Evolutionary conservation across 805 yeast genomes (phyloP).

Genomic region (Maudiozyma pseudohumilis): DNA sequence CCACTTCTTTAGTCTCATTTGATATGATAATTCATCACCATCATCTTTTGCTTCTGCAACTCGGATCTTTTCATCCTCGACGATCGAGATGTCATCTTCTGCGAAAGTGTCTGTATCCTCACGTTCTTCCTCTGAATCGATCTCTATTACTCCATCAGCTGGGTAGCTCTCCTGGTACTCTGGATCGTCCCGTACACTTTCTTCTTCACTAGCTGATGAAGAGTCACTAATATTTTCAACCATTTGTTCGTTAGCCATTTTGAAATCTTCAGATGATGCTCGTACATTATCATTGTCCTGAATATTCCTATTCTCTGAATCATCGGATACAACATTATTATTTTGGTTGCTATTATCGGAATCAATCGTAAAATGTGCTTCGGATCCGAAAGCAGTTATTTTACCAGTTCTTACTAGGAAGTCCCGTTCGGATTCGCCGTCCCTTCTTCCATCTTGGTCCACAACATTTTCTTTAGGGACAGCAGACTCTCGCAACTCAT

Average conservation of each 20-base stretch:
- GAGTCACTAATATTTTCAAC: constrained; percentile 12
- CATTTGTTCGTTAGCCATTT: constrained; percentile 16
- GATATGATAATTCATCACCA: constrained; percentile 64
- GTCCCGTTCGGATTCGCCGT: constrained; percentile 74
- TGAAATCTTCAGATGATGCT: neutral
- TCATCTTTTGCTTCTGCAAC: constrained; percentile 47
- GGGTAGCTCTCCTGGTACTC: constrained; percentile 3
- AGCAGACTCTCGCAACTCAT: constrained; percentile 17
- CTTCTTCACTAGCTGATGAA: constrained; percentile 10
- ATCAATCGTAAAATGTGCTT: constrained; percentile 39
- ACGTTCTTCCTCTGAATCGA: neutral
- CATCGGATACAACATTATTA: neutral
- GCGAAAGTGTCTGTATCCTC: constrained; percentile 9
- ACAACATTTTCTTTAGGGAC: constrained; percentile 7
- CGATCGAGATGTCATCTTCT: constrained; percentile 10
- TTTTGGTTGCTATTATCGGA: neutral
- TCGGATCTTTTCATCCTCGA: constrained; percentile 13
- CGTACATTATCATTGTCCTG: constrained; percentile 3
- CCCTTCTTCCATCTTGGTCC: constrained; percentile 33
- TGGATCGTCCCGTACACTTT: constrained; percentile 15
- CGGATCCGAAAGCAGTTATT: constrained; percentile 83
- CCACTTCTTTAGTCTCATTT: constrained; percentile 56
- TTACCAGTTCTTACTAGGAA: constrained; percentile 81
- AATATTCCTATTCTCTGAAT: neutral
- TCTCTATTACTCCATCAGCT: constrained; percentile 12